Conservation (phyloP, 345 rosid genomes). For the Populus davidiana region DNA sequence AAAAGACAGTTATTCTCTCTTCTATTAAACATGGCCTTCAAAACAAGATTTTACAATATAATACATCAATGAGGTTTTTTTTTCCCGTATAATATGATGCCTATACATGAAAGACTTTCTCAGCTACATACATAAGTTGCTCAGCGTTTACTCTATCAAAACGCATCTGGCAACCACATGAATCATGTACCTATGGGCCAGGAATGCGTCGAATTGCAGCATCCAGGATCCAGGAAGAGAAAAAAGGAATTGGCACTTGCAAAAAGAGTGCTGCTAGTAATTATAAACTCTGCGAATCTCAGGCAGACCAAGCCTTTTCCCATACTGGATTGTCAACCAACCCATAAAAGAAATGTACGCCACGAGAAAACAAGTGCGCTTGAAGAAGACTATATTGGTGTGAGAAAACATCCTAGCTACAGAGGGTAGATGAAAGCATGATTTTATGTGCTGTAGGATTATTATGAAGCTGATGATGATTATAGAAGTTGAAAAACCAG, state of each 20-base stretch:
- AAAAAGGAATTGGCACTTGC: slow-evolving; percentile 1
- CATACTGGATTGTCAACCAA: slow-evolving; percentile 56
- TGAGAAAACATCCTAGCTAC: slow-evolving; percentile 17
- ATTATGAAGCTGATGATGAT: slow-evolving; percentile 41
- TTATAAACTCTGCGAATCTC: slow-evolving; percentile 26
- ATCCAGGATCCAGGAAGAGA: background rate
- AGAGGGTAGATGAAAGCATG: slow-evolving; percentile 30
- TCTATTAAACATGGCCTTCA: background rate
- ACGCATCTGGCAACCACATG: background rate
- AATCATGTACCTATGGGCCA: background rate
- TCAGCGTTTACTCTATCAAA: background rate
- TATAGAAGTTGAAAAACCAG: slow-evolving; percentile 62
- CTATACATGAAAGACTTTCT: slow-evolving; percentile 14
- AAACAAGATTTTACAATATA: background rate
- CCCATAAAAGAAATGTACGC: slow-evolving; percentile 53
- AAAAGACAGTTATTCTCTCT: background rate
- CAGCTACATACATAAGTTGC: background rate
- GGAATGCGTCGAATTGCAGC: background rate
- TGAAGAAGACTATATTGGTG: slow-evolving; percentile 26
- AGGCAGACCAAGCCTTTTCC: slow-evolving; percentile 47
- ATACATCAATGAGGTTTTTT: background rate
- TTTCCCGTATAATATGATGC: background rate
- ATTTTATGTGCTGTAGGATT: slow-evolving; percentile 40
- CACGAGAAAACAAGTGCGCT: slow-evolving; percentile 57
- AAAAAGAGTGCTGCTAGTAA: slow-evolving; percentile 17